These are phyloP conservation scores for Nothophoma quercina DNA, from an alignment of 2,329 filamentous ascomycete species.

Conservation along the genomic window DNA sequence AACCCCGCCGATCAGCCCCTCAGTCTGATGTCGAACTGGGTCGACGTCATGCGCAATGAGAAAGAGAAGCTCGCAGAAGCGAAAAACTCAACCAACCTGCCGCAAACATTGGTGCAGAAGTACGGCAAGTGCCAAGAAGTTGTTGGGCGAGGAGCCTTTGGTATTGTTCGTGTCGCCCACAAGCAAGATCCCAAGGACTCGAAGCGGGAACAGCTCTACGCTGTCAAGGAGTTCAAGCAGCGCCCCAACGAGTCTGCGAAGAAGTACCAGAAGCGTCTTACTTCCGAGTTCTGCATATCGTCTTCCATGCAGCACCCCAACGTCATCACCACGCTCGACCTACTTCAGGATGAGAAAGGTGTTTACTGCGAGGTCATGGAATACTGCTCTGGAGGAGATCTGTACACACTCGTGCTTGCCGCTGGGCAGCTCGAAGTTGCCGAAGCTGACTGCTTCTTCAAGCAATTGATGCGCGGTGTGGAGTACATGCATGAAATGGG, in stretches of 20 bases:
- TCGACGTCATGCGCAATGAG: conserved; percentile 89
- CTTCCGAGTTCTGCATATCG: conserved; percentile 97
- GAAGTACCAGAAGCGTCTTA: conserved; percentile 97
- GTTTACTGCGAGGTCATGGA: conserved; percentile 99
- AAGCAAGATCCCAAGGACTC: conserved; percentile 84
- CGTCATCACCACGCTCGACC: conserved; percentile 95
- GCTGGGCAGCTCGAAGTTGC: conserved; percentile 89
- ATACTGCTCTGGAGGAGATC: conserved; percentile 93
- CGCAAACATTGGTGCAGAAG: conserved; percentile 87
- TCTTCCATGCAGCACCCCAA: conserved; percentile 96
- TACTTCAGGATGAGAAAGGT: conserved; percentile 94
- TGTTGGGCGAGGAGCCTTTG: conserved; percentile 94
- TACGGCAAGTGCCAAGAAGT: conserved; percentile 99
- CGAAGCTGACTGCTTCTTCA: conserved; percentile 98
- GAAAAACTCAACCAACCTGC: conserved; percentile 78
- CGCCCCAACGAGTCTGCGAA: conserved; percentile 93
- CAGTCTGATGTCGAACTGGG: conserved; percentile 94
- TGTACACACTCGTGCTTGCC: conserved; percentile 91
- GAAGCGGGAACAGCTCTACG: conserved; percentile 86
- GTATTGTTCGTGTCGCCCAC: conserved; percentile 96
- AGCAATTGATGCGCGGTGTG: conserved; percentile 98
- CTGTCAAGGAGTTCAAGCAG: conserved; percentile 97
- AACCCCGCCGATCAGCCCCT: conserved; percentile 77
- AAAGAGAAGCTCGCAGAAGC: conserved; percentile 78
- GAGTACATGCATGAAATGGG: conserved; percentile 99